These are phyloP conservation scores for Ophiocordyceps australis DNA, from an alignment of 2,329 filamentous ascomycete genomes.

Conservation along the genomic window DNA sequence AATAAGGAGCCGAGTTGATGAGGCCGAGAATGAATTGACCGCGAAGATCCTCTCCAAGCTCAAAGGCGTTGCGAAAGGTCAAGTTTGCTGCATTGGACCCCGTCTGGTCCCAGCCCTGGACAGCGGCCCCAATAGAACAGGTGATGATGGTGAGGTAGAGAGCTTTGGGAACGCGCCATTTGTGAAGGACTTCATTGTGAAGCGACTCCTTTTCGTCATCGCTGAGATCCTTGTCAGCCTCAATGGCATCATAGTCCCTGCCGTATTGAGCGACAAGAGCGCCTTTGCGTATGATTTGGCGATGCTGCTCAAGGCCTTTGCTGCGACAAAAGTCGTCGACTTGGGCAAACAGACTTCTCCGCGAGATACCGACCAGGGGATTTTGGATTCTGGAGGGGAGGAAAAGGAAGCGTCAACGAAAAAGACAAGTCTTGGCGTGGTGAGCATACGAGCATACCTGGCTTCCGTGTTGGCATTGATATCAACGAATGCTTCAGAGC, in stretches of 20 bases:
- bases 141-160: constrained; percentile 50
- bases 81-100: constrained; percentile 46
- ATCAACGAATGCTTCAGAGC: constrained; percentile 16
- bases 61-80: constrained; percentile 36
- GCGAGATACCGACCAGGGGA: constrained; percentile 31
- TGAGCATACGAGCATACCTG: constrained; percentile 13
- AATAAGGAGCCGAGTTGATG: constrained; percentile 40
- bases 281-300: constrained; percentile 43
- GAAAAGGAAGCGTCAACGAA: constrained; percentile 1
- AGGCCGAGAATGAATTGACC: constrained; percentile 36
- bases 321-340: constrained; percentile 43
- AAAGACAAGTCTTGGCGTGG: constrained; percentile 2
- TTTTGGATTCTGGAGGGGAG: constrained; percentile 19
- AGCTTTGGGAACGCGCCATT: constrained; percentile 44
- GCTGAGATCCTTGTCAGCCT: constrained; percentile 34
- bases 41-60: constrained; percentile 16
- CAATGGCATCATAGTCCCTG: constrained; percentile 38
- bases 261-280: constrained; percentile 61
- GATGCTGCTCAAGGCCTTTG: constrained; percentile 38
- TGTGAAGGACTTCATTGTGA: constrained; percentile 43
- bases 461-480: constrained; percentile 27
- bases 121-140: constrained; percentile 52
- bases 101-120: constrained; percentile 53
- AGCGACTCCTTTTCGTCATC: constrained; percentile 42
- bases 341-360: constrained; percentile 28